Conservation (phyloP, 2,329 filamentous ascomycete species). For the Lecanicillium sp. region DNA sequence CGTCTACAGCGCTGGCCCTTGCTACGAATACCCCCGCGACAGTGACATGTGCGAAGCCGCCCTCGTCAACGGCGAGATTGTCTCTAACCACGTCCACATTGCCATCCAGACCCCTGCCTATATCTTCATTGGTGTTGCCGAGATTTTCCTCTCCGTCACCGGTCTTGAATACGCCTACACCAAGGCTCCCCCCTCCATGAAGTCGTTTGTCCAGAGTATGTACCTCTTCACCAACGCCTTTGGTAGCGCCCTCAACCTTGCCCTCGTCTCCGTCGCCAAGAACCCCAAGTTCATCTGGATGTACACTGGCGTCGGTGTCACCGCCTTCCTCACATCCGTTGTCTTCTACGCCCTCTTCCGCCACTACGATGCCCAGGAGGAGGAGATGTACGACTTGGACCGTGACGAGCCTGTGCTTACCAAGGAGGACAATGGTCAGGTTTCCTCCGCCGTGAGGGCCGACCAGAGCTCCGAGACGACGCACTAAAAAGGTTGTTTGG, state of each 20-base stretch:
- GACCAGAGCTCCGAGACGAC: too few relatives aligned
- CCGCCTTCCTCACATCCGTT: slow-evolving; percentile 38
- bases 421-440: slow-evolving; percentile 1
- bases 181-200: slow-evolving; percentile 64
- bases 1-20: slow-evolving; percentile 48
- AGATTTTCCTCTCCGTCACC: slow-evolving; percentile 60
- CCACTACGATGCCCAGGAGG: slow-evolving; percentile 29
- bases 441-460: too few relatives aligned
- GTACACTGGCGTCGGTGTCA: slow-evolving; percentile 49
- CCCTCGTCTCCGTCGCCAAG: slow-evolving; percentile 49
- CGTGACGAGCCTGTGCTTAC: slow-evolving; percentile 22
- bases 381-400: slow-evolving; percentile 30
- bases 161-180: slow-evolving; percentile 67
- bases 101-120: slow-evolving; percentile 47
- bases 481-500: too few relatives aligned
- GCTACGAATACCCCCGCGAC: slow-evolving; percentile 35
- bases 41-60: slow-evolving; percentile 23
- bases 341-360: slow-evolving; percentile 41
- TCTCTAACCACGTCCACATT: slow-evolving; percentile 42
- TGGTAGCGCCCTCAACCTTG: slow-evolving; percentile 52
- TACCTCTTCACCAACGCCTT: slow-evolving; percentile 54
- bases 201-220: slow-evolving; percentile 51
- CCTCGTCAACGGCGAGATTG: slow-evolving; percentile 19
- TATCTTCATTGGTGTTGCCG: slow-evolving; percentile 48
- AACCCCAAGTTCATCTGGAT: slow-evolving; percentile 63